Conservation (phyloP, 139 green algal genomes). For the Tetradesmus lagerheimii region DNA sequence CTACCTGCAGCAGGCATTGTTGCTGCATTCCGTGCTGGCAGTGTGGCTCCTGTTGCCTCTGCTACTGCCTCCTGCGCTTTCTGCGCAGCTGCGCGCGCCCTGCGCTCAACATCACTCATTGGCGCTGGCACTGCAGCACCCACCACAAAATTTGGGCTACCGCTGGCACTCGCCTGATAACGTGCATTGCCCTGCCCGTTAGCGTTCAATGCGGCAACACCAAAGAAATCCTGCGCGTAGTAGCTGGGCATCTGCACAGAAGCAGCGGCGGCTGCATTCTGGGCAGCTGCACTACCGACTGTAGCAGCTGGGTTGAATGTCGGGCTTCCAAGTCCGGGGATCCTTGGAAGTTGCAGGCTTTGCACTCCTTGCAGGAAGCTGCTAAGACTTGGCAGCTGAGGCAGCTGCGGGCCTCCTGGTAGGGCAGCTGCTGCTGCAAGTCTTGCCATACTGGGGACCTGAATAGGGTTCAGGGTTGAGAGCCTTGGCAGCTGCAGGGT, state of each 20-base stretch:
- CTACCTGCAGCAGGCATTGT: too few relatives aligned
- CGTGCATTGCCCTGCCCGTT: background rate
- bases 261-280: background rate
- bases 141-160: background rate
- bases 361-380: background rate
- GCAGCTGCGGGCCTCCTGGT: too few relatives aligned
- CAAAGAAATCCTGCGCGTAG: background rate
- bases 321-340: background rate
- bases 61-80: background rate
- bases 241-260: background rate
- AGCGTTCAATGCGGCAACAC: background rate
- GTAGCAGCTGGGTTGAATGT: background rate
- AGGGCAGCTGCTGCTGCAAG: background rate
- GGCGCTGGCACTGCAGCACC: background rate
- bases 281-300: too few relatives aligned
- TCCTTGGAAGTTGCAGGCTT: background rate
- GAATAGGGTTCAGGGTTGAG: background rate
- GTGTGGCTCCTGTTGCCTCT: background rate
- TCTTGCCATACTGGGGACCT: background rate
- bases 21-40: background rate
- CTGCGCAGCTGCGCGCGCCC: background rate
- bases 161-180: too few relatives aligned
- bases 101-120: background rate
- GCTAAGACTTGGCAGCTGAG: background rate
- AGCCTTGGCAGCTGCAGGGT: background rate